Conservation (phyloP, 2,329 filamentous ascomycete genomes). For the Talaromyces sp. region DNA sequence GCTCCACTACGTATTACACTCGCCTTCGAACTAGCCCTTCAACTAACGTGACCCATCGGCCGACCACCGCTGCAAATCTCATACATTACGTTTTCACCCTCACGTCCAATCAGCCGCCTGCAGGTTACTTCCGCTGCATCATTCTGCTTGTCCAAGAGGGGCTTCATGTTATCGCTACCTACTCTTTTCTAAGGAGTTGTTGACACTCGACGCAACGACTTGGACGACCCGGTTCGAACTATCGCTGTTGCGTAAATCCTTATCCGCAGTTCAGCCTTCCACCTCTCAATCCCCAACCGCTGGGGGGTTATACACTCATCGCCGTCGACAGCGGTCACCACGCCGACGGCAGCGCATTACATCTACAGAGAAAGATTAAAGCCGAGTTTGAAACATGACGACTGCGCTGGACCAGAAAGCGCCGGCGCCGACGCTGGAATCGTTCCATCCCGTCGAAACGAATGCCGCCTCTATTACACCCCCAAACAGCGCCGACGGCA, state of each 20-base stretch:
- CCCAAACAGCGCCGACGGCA: constrained; percentile 43
- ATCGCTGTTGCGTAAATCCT: constrained; percentile 15
- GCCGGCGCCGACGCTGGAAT: constrained; percentile 24
- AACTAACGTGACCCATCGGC: constrained; percentile 1
- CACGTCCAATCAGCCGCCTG: constrained; percentile 14
- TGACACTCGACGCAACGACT: neutral
- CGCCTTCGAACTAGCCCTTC: neutral
- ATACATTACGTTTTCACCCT: constrained; percentile 8
- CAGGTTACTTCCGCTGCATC: constrained; percentile 6
- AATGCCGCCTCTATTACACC: constrained; percentile 41
- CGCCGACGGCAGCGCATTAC: constrained; percentile 37
- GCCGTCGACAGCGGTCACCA: constrained; percentile 46
- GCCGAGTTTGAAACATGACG: constrained; percentile 28
- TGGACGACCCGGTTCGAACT: neutral
- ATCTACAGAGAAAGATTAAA: constrained; percentile 17
- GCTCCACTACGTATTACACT: constrained; percentile 11
- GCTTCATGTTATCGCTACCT: neutral
- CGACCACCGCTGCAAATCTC: constrained; percentile 1
- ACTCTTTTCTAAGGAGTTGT: neutral
- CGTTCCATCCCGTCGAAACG: constrained; percentile 26
- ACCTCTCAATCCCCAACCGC: constrained; percentile 36
- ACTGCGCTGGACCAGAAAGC: constrained; percentile 29
- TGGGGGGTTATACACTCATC: constrained; percentile 31
- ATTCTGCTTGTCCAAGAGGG: constrained; percentile 3
- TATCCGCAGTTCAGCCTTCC: constrained; percentile 13